phyloP scores from a whole-genome alignment of 2,329 filamentous ascomycete genomes.

The Fusarium pseudocircinatum region DNA sequence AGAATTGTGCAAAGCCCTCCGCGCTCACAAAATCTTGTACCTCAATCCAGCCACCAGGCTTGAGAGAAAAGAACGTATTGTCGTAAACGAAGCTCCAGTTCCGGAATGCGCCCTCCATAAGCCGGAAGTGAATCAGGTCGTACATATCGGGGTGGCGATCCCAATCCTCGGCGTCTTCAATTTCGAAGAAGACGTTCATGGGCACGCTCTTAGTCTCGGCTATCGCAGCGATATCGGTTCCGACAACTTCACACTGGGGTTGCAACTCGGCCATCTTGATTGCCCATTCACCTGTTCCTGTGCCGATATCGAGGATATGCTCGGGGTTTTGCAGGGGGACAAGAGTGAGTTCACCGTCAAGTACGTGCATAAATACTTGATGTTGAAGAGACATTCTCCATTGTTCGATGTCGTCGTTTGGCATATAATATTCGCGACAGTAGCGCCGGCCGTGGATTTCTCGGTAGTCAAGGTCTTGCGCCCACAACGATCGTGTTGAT shows the following conservation, averaged over 20 bases:
- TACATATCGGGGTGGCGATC: conserved; percentile 61
- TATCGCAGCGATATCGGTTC: conserved; percentile 68
- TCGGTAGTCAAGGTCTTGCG: conserved; percentile 63
- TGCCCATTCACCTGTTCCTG: conserved; percentile 64
- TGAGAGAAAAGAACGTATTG: conserved; percentile 62
- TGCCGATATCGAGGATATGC: conserved; percentile 66
- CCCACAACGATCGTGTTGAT: conserved; percentile 60
- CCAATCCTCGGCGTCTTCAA: conserved; percentile 70
- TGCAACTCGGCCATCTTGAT: conserved; percentile 64
- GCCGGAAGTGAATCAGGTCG: conserved; percentile 66
- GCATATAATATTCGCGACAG: conserved; percentile 71
- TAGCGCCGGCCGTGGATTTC: conserved; percentile 71
- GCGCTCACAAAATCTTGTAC: conserved; percentile 63
- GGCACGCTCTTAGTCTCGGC: conserved; percentile 64
- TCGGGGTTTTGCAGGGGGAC: conserved; percentile 52
- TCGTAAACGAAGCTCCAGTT: conserved; percentile 66
- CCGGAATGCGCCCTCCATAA: conserved; percentile 64
- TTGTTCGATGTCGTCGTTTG: conserved; percentile 73
- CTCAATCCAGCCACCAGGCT: conserved; percentile 67
- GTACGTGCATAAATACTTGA: conserved; percentile 67
- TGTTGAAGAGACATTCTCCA: conserved; percentile 70
- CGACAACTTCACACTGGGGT: conserved; percentile 65
- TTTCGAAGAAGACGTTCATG: conserved; percentile 68
- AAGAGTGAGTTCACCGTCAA: conserved; percentile 57
- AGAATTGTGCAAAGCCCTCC: conserved; percentile 48